Evolutionary conservation across 2,329 filamentous ascomycete species (phyloP), one percentile per base, ranked within the genome.

Genomic region (Stagonosporopsis cucurbitacearum): DNA sequence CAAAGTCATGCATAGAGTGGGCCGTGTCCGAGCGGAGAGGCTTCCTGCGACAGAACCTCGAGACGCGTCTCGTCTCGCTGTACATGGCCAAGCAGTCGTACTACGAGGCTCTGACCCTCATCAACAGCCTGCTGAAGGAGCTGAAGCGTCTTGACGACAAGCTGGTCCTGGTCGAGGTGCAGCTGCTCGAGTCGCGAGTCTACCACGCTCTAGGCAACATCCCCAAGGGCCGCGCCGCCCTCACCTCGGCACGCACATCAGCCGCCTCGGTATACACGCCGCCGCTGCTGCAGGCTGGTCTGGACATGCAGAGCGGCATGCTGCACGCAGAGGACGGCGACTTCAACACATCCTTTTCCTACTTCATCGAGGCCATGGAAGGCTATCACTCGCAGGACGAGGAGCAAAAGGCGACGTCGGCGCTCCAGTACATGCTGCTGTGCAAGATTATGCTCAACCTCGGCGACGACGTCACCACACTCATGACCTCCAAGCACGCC

Each of bases 381-480:
- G 95, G 95, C 58, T 99, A 98, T 79, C 92, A 95, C 79, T 88
- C 89, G 42, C 92, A 96, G 76, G 95, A 99, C 66, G 92, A 96
- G 74, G 81, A 88, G 35, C 81, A 84, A 62, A 92, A 93, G 79
- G 95, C 96, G n/a, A 96, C 94, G n/a, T 91, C 94, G 12, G 92
- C 95, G 11, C 83, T 99, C 64, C 95, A 99, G 82, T 99, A 99
- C 83, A 99, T 99, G 95, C 86, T 99, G 50, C 88, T 99, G 32
- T 98, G 95, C 87, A 99, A 99, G 83, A 95, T 99, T 77, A 99
- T 99, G 96, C 85, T 99, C 67, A 99, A 99, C 80, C 84, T 96
- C 36, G 92, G 88, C 64, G 93, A 98, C 81, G 96, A 99, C 77
- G 94, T 99, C 76, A 96, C 94, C 79, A 87, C 90, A 73, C 86